Conservation (phyloP, 768 basidiomycete species). For the Heimioporus sp. region DNA sequence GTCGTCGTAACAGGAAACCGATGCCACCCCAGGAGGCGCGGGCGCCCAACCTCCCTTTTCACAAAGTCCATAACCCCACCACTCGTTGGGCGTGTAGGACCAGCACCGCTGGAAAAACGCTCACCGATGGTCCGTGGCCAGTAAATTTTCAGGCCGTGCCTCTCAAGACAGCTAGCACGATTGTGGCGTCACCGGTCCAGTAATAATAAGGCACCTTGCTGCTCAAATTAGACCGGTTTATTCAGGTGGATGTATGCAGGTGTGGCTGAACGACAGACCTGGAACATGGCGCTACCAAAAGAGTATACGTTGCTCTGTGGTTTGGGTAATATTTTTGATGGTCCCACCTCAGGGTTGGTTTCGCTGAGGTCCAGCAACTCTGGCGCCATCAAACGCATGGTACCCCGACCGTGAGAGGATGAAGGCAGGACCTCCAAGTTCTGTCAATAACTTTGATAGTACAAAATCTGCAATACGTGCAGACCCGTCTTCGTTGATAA, state of each 20-base stretch:
- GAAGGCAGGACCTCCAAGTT: not conserved
- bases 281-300: not conserved
- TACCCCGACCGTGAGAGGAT: not conserved
- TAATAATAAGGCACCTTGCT: conserved; percentile 8
- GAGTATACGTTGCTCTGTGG: conserved; percentile 5
- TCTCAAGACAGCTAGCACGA: not conserved
- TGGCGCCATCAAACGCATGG: conserved; percentile 9
- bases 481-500: not conserved
- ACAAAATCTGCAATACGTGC: conserved; percentile 4
- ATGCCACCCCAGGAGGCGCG: not conserved
- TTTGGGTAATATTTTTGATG: not conserved
- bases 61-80: conserved; percentile 2
- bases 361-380: conserved; percentile 1
- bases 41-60: not conserved
- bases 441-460: not conserved
- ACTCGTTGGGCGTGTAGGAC: not conserved
- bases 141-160: not conserved
- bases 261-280: not conserved
- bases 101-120: conserved; percentile 6
- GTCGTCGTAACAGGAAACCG: too few relatives aligned
- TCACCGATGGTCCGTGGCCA: not conserved
- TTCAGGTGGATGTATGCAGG: too few relatives aligned
- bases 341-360: not conserved
- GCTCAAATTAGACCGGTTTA: not conserved
- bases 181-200: not conserved